These are phyloP conservation scores for Emergomyces pasteurianus DNA, from an alignment of 2,329 filamentous ascomycete species.

Conservation along the genomic window DNA sequence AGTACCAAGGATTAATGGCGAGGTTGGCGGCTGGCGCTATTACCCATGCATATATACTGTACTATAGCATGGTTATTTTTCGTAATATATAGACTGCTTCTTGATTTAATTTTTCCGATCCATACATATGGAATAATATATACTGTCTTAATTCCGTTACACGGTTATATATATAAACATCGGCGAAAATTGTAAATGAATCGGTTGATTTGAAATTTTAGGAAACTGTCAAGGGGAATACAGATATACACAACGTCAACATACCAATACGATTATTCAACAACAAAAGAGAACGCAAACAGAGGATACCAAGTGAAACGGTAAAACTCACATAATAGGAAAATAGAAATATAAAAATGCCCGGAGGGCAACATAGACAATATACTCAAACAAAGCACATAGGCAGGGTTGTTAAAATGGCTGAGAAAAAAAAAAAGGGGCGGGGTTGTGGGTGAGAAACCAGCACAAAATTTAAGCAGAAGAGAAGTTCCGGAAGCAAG, in stretches of 20 bases:
- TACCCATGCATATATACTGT: neutral
- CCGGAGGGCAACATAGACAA: neutral
- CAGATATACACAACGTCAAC: neutral
- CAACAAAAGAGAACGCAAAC: neutral
- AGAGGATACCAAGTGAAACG: neutral
- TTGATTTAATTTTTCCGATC: neutral
- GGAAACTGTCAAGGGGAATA: neutral
- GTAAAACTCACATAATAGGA: neutral
- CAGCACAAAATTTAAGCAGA: neutral
- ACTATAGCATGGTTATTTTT: neutral
- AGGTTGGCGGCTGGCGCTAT: neutral
- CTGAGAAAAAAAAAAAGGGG: neutral
- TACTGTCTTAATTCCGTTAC: neutral
- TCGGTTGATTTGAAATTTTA: neutral
- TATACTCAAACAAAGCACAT: slow-evolving; percentile 7
- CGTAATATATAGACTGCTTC: neutral
- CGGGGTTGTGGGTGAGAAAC: neutral
- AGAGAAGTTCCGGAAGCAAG: neutral
- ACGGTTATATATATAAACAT: neutral
- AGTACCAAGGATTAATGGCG: neutral
- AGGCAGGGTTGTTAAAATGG: neutral
- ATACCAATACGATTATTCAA: neutral
- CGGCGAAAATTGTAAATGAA: neutral
- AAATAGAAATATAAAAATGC: neutral
- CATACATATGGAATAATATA: neutral